Base-by-base conservation (phyloP, 2,329 filamentous ascomycete genomes). In the Arthrobotrys sinensis region DNA sequence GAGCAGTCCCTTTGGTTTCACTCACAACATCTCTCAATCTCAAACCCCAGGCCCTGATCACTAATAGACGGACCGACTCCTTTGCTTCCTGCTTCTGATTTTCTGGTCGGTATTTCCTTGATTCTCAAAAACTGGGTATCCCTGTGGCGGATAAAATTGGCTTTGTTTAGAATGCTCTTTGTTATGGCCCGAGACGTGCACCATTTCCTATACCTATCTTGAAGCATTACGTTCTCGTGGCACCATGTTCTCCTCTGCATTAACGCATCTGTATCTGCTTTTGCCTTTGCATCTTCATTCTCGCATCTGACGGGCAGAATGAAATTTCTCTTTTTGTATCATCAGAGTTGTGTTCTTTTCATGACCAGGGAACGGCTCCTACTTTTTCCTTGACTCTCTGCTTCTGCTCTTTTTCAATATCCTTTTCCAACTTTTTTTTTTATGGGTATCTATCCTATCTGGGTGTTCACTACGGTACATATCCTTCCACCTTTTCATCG, bases 71-170 rank as follows among this genome's bases (percentile, higher is more conserved):
- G 38, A 52, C 57, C 53, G 53, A 34, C 28, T 16, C 43, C 43
- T 63, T 63, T 55, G 48, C 28, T 45, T 60, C 64, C 34, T 36
- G 32, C 28, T 68, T 75, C 57, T 67, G 55, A 60, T 32, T 67
- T 60, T 57, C 12, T 65, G 60, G 60, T 73, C 12, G 69, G 69
- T 73, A 66, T 73, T 73, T 73, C 60, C 69, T 65, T 73, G 60
- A 48, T 60, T 66, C 50, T 73, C 66, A 45, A 70, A 57, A 69
- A 73, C 34, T 65, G 66, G 73, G 66, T 77, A 77, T 71, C 67
- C 69, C 57, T 64, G 73, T 71, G 73, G 73, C 67, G 73, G 73
- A 77, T 71, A 77, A 77, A 77, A 77, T 77, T 71, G 66, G 73
- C 46, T 40, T 52, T 63, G 48, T 55, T 63, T 71, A 71, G 66